phyloP scores from a whole-genome alignment of 2,329 filamentous ascomycete genomes.

The Calonectria honghensis region DNA sequence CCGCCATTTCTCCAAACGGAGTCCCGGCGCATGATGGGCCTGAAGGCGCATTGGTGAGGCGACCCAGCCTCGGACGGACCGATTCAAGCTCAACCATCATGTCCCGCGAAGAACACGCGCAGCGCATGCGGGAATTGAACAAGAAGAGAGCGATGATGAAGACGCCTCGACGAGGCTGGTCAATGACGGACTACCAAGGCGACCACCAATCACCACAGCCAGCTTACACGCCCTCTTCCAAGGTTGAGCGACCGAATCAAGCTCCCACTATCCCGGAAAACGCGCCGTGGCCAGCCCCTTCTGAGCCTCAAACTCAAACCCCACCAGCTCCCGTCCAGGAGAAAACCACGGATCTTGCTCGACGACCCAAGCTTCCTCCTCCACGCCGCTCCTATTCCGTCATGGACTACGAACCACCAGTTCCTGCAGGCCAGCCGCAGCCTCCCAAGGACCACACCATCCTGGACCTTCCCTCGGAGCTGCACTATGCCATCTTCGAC shows the following conservation, averaged over 20 bases:
- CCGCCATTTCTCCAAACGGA: constrained; percentile 54
- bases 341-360: constrained; percentile 52
- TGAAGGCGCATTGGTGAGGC: constrained; percentile 48
- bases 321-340: constrained; percentile 44
- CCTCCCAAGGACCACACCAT: constrained; percentile 69
- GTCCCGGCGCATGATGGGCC: constrained; percentile 50
- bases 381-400: constrained; percentile 76
- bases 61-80: constrained; percentile 50
- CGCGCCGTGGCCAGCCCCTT: constrained; percentile 44
- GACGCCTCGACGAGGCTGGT: constrained; percentile 67
- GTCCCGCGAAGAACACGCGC: constrained; percentile 65
- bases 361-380: constrained; percentile 63
- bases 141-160: constrained; percentile 61
- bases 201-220: constrained; percentile 52
- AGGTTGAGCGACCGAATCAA: constrained; percentile 52
- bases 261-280: constrained; percentile 60
- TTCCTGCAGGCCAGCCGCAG: constrained; percentile 66
- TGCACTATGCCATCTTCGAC: constrained; percentile 77
- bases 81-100: constrained; percentile 55
- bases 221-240: constrained; percentile 49
- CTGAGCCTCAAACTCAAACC: constrained; percentile 44
- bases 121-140: constrained; percentile 62
- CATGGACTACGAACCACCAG: constrained; percentile 75
- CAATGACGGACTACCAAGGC: constrained; percentile 66
- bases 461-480: constrained; percentile 73